Evolutionary conservation across 352 stramenopile genomes (phyloP).

Genomic region (Globisporangium iwayamae): DNA sequence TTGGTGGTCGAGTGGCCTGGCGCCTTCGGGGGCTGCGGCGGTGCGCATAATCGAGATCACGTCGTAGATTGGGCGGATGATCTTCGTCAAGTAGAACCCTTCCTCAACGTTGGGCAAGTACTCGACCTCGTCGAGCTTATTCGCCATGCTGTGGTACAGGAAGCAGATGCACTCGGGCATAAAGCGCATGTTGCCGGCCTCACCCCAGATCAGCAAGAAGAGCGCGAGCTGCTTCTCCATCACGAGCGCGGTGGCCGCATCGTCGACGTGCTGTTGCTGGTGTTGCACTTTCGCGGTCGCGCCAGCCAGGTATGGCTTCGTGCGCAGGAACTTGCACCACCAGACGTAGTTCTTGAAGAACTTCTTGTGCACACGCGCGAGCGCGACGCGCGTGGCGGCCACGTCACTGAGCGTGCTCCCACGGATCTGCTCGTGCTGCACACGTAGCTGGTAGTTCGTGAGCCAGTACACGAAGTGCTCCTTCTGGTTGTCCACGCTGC

Average conservation of each 20-base stretch:
- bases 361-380: conserved; percentile 62
- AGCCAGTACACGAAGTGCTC: conserved; percentile 85
- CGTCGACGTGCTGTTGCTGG: conserved; percentile 42
- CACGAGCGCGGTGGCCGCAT: conserved; percentile 30
- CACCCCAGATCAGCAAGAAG: conserved; percentile 81
- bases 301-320: conserved; percentile 39
- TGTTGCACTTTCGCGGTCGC: conserved; percentile 6
- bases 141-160: conserved; percentile 77
- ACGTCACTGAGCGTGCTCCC: conserved; percentile 31
- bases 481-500: conserved; percentile 78
- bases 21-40: conserved; percentile 30
- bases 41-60: conserved; percentile 76
- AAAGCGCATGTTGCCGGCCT: conserved; percentile 81
- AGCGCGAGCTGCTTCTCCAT: conserved; percentile 78
- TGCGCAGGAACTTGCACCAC: conserved; percentile 94
- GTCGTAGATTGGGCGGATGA: conserved; percentile 75
- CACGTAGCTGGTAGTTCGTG: conserved; percentile 77
- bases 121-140: conserved; percentile 56
- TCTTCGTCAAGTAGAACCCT: conserved; percentile 58
- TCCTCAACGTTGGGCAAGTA: conserved; percentile 45
- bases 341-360: conserved; percentile 91
- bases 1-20: conserved; percentile 66
- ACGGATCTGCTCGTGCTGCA: conserved; percentile 36
- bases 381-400: conserved; percentile 46
- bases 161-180: conserved; percentile 90